phyloP scores from a whole-genome alignment of 2,329 filamentous ascomycete genomes.

The Hymenoscyphus repandus region DNA sequence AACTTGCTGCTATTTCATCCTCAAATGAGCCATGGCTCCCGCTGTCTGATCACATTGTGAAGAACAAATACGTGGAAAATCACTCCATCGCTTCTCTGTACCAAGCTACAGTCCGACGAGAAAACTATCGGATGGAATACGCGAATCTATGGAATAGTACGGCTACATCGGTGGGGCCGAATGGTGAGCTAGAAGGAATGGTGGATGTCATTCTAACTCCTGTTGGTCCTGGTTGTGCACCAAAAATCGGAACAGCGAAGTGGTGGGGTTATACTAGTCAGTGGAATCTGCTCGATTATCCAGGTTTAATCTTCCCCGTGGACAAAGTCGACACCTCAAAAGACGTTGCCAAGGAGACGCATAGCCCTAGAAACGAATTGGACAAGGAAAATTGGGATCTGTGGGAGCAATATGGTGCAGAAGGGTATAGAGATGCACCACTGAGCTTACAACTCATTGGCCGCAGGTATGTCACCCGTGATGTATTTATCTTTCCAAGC shows the following conservation, averaged over 20 bases:
- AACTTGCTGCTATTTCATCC: constrained; percentile 42
- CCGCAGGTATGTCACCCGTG: constrained; percentile 20
- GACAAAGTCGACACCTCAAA: constrained; percentile 31
- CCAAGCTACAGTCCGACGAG: constrained; percentile 36
- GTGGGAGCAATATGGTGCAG: constrained; percentile 33
- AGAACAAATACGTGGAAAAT: constrained; percentile 40
- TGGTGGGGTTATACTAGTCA: constrained; percentile 63
- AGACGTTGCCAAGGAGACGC: constrained; percentile 23
- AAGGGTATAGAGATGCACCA: constrained; percentile 36
- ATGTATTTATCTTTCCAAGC: neutral
- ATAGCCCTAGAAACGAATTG: constrained; percentile 30
- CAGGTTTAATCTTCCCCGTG: constrained; percentile 56
- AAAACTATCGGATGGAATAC: constrained; percentile 30
- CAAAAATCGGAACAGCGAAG: constrained; percentile 41
- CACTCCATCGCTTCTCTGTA: constrained; percentile 39
- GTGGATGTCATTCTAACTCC: constrained; percentile 62
- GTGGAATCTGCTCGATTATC: constrained; percentile 68
- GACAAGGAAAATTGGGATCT: constrained; percentile 30
- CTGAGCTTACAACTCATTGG: constrained; percentile 38
- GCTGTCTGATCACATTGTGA: constrained; percentile 53
- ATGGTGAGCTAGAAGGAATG: constrained; percentile 22
- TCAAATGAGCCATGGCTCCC: constrained; percentile 55
- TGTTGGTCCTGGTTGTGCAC: constrained; percentile 49
- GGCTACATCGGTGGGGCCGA: constrained; percentile 28
- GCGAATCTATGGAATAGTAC: constrained; percentile 25